phyloP scores from a whole-genome alignment of 2,329 filamentous ascomycete species.

The Pseudogymnoascus sp. region DNA sequence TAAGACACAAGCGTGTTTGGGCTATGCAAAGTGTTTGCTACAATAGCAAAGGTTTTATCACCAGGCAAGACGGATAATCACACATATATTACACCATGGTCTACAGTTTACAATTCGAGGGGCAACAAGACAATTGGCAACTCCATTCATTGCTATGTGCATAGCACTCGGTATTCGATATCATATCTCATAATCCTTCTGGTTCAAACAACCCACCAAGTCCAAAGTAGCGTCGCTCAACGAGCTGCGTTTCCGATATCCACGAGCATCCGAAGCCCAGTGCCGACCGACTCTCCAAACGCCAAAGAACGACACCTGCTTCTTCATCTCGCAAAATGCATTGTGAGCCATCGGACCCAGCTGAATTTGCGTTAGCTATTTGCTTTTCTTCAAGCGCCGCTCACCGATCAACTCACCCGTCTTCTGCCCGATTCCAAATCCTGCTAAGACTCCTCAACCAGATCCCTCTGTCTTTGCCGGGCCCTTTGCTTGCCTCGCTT shows the following conservation, averaged over 20 bases:
- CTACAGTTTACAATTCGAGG: not conserved
- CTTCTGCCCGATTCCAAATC: not conserved
- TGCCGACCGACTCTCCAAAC: not conserved
- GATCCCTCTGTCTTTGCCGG: not conserved
- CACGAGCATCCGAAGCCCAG: not conserved
- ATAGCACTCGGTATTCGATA: not conserved
- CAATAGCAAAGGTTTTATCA: not conserved
- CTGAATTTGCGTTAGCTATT: not conserved
- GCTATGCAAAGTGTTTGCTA: not conserved
- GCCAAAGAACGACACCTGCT: not conserved
- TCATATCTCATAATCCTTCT: not conserved
- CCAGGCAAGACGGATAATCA: not conserved
- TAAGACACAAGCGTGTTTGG: not conserved
- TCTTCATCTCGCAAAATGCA: not conserved
- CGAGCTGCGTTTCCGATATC: not conserved
- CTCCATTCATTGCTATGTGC: not conserved
- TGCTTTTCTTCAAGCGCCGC: not conserved
- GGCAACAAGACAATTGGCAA: not conserved
- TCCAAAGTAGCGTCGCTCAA: not conserved
- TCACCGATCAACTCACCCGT: not conserved
- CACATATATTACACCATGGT: not conserved
- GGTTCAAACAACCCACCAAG: not conserved
- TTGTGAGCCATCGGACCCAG: not conserved
- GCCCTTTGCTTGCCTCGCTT: not conserved
- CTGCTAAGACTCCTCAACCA: not conserved